A percentile compares a stretch with the other conserved stretches of the same genome.
phyloP scores from a whole-genome alignment of 371 early-diverging fungal species.

The Globomyces sp. region DNA sequence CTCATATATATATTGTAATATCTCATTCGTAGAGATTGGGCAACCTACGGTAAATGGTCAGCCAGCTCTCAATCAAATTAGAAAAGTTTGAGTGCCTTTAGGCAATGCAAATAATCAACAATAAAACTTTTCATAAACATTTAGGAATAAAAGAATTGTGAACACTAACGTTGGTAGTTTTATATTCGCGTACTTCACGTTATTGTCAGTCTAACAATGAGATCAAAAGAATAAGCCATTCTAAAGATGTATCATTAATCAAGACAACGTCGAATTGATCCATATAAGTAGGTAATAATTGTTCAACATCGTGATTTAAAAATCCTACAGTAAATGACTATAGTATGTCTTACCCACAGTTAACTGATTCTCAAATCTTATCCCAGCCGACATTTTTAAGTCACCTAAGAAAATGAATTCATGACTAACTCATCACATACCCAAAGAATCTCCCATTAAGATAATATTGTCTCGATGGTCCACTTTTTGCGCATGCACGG shows the following conservation, averaged over 20 bases:
- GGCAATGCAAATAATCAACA: no score
- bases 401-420: slow-evolving; percentile 73
- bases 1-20: no score
- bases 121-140: no score
- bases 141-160: no score
- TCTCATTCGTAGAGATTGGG: no score
- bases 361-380: slow-evolving; percentile 55
- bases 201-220: no score
- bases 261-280: slow-evolving; percentile 72
- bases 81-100: no score
- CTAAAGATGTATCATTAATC: slow-evolving; percentile 58
- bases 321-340: slow-evolving; percentile 27
- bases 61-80: no score
- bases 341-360: slow-evolving; percentile 49
- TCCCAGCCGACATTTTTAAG: slow-evolving; percentile 67
- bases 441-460: slow-evolving; percentile 11
- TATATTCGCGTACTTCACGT: no score
- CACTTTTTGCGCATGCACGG: slow-evolving; percentile 19
- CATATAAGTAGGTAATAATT: slow-evolving; percentile 48
- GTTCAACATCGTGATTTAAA: slow-evolving; percentile 64
- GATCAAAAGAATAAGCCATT: slow-evolving; percentile 46
- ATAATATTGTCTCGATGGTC: slow-evolving; percentile 22
- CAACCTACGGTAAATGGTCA: no score
- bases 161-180: no score
- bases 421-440: slow-evolving; percentile 49